A percentile compares a stretch with the other conserved stretches of the same genome.
Conservation (phyloP, 192 early-diverging fungal genomes). For the Backusella mclennaniae region DNA sequence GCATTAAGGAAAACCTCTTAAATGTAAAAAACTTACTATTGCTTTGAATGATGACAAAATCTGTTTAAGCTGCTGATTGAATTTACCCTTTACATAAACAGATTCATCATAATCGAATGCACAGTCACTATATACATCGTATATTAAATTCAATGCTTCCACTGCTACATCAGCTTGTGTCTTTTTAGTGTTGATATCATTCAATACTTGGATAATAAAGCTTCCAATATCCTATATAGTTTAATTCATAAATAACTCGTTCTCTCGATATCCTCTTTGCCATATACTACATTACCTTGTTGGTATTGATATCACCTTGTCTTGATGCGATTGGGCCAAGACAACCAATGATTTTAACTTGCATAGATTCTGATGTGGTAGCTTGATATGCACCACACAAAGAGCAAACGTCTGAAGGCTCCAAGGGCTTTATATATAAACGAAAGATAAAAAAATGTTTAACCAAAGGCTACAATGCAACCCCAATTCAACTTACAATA, state of each 20-base stretch:
- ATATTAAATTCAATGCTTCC: slow-evolving; percentile 84
- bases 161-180: slow-evolving; percentile 45
- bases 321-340: slow-evolving; percentile 72
- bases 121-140: slow-evolving; percentile 85
- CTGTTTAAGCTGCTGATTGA: slow-evolving; percentile 54
- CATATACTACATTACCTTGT: slow-evolving; percentile 52
- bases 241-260: slow-evolving; percentile 6
- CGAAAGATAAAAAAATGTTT: background rate
- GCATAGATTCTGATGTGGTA: slow-evolving; percentile 45
- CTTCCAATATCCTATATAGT: slow-evolving; percentile 55
- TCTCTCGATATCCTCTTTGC: background rate
- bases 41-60: slow-evolving; percentile 47
- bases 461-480: background rate
- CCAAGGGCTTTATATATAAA: slow-evolving; percentile 37
- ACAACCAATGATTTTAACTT: slow-evolving; percentile 70
- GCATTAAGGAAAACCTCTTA: too few relatives aligned
- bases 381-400: slow-evolving; percentile 45
- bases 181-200: slow-evolving; percentile 30
- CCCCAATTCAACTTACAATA: slow-evolving; percentile 38
- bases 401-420: slow-evolving; percentile 37
- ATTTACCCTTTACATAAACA: slow-evolving; percentile 75
- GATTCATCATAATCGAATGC: slow-evolving; percentile 81
- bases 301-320: slow-evolving; percentile 62
- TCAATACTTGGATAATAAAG: slow-evolving; percentile 56
- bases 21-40: slow-evolving; percentile 40